Percentiles rank a stretch among this genome's conserved stretches.
These are phyloP conservation scores for Trichoderma sp. DNA, from an alignment of 2,329 filamentous ascomycete species.

Conservation along the genomic window DNA sequence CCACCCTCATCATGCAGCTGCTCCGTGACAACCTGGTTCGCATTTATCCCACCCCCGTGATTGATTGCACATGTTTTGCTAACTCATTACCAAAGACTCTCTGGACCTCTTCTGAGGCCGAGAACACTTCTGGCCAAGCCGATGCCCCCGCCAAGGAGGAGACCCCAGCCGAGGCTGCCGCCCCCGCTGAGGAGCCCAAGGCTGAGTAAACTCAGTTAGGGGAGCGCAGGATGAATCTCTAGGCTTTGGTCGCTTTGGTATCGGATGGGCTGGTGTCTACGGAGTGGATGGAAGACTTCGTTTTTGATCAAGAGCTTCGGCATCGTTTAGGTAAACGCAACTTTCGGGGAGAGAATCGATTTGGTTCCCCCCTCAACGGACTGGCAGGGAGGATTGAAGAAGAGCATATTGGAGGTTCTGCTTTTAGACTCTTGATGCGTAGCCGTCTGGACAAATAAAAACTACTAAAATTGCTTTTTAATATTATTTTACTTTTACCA, in stretches of 20 bases:
- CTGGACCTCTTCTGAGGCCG: conserved; percentile 98
- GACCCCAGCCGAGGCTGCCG: conserved; percentile 54
- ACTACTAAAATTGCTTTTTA: conserved; percentile 47
- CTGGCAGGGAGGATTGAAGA: conserved; percentile 40
- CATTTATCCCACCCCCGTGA: conserved; percentile 18
- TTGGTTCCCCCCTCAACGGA: conserved; percentile 37
- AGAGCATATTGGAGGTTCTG: conserved; percentile 51
- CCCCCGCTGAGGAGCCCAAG: conserved; percentile 66
- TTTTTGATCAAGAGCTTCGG: conserved; percentile 49
- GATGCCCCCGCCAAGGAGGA: conserved; percentile 45
- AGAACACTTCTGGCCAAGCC: conserved; percentile 60
- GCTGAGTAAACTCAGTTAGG: conserved; percentile 49
- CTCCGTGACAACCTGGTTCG: conserved; percentile 92
- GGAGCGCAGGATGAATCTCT: conserved; percentile 28
- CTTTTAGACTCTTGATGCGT: conserved; percentile 55
- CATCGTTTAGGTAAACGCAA: conserved; percentile 48
- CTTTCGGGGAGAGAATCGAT: conserved; percentile 35
- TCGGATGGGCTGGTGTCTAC: conserved; percentile 59
- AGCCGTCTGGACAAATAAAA: conserved; percentile 57
- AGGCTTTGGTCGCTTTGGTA: conserved; percentile 35
- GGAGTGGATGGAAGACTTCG: conserved; percentile 60
- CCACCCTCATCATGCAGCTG: conserved; percentile 97
- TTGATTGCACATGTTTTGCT: conserved; percentile 24
- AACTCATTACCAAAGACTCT: conserved; percentile 65
- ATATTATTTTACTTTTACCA: conserved; percentile 27